Evolutionary conservation across 2,329 filamentous ascomycete genomes (phyloP), one percentile per base, ranked within the genome.

Genomic region (Fusarium stilboides): DNA sequence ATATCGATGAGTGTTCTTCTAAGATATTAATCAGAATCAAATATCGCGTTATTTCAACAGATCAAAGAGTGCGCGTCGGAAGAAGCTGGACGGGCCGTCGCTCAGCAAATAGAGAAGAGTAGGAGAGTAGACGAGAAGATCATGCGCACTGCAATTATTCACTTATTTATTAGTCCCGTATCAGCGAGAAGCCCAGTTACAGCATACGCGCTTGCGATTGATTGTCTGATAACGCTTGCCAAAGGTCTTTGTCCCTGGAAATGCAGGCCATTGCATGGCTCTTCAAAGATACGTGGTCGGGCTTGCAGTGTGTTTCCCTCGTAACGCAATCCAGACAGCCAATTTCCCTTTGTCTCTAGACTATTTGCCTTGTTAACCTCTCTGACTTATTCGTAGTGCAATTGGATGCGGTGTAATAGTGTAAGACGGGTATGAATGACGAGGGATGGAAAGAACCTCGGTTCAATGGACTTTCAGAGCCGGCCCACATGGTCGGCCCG

Each of bases 401-500:
- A 46, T 37, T 53, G 39, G 4, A 14, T 28, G 31, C 24, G 15
- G 34, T 19, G 22, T 31, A 42, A 33, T n/a, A 28, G 6, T 22
- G 15, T n/a, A 28, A 26, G 22, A 44, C 46, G 33, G 13, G 24
- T 53, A 22, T 19, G 22, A 19, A 20, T 34, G 15, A 47, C 31
- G 49, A 42, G 37, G 43, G 54, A 42, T 10, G 26, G 24, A 47
- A 43, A 42, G 44, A 54, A 63, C 70, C 70, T 72, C 70, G 70
- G 70, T 42, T 71, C 45, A 57, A 69, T 28, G 42, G 40, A 39
- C 43, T 20, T 28, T 39, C 17, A n/a, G 53, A 36, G 22, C 20
- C 37, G 62, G 44, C 42, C 65, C 65, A 69, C 65, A 50, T 57
- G 51, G 26, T 65, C 43, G 66, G 47, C 49, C 61, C 47, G 46